phyloP scores from a whole-genome alignment of 78 protist genomes.

The Dictyostelium firmibasis region DNA sequence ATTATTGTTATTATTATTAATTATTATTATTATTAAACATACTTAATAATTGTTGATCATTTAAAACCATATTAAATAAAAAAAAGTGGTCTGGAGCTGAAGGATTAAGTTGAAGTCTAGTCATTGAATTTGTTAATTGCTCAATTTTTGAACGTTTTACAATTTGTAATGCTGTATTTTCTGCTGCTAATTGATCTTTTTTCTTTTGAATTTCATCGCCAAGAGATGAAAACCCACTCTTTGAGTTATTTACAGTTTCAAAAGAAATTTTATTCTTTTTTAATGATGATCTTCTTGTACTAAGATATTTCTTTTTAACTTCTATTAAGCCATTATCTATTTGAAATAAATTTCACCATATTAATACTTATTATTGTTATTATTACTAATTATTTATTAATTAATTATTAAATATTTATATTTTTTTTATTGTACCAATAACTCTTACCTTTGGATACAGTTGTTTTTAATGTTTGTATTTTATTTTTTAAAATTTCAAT shows the following conservation, averaged over 20 bases:
- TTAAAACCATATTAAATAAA: constrained; percentile 22
- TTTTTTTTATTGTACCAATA: neutral
- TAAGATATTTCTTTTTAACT: constrained; percentile 36
- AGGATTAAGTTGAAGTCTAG: neutral
- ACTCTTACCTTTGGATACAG: neutral
- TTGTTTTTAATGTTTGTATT: neutral
- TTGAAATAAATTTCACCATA: too few relatives aligned
- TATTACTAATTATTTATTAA: too few relatives aligned
- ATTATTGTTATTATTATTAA: neutral
- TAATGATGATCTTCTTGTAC: constrained; percentile 12
- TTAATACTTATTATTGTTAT: too few relatives aligned
- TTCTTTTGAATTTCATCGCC: neutral
- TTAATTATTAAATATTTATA: too few relatives aligned
- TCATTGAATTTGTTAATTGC: neutral
- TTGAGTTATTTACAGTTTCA: constrained; percentile 8
- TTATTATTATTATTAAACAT: neutral
- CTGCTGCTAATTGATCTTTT: neutral
- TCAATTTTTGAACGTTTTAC: neutral
- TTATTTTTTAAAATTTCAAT: neutral
- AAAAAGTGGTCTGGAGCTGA: neutral
- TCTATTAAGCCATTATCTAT: constrained; percentile 7
- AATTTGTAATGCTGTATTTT: neutral
- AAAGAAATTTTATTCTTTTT: constrained; percentile 23
- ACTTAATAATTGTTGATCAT: constrained; percentile 37
- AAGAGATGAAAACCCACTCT: neutral